These are phyloP conservation scores for Phoma sp. DNA, from an alignment of 2,329 filamentous ascomycete genomes.

Conservation along the genomic window DNA sequence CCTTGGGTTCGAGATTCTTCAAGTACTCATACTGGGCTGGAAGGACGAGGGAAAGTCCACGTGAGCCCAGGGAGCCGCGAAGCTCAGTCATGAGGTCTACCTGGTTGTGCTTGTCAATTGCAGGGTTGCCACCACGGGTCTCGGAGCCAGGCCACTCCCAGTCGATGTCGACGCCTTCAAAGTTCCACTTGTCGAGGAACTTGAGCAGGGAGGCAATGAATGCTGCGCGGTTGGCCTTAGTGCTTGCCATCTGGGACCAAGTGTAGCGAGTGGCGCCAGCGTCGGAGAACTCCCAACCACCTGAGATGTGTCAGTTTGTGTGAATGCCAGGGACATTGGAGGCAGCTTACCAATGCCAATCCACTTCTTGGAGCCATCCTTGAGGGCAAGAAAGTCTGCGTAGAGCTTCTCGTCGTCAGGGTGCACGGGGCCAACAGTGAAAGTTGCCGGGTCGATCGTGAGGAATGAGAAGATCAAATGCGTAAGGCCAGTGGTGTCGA, in stretches of 20 bases:
- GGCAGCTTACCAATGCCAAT: slow-evolving; percentile 23
- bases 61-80: slow-evolving; percentile 25
- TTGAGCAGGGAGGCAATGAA: slow-evolving; percentile 50
- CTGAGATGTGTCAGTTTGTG: neutral
- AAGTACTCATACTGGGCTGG: slow-evolving; percentile 40
- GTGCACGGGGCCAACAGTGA: slow-evolving; percentile 27
- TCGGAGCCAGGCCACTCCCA: slow-evolving; percentile 50
- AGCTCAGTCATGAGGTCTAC: slow-evolving; percentile 33
- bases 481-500: slow-evolving; percentile 32
- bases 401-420: slow-evolving; percentile 28
- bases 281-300: slow-evolving; percentile 50
- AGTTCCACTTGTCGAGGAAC: slow-evolving; percentile 54
- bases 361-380: slow-evolving; percentile 23
- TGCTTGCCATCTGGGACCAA: slow-evolving; percentile 46
- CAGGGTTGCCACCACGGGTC: slow-evolving; percentile 47
- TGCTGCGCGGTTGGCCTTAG: slow-evolving; percentile 31
- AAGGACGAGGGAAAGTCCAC: slow-evolving; percentile 34
- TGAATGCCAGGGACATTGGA: slow-evolving; percentile 29
- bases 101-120: slow-evolving; percentile 42
- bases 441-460: slow-evolving; percentile 50
- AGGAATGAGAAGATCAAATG: slow-evolving; percentile 51
- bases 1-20: slow-evolving; percentile 33
- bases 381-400: slow-evolving; percentile 24
- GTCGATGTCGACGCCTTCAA: slow-evolving; percentile 57
- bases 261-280: slow-evolving; percentile 45